These are phyloP conservation scores for Trichoderma parareesei DNA, from an alignment of 495 filamentous ascomycete genomes.

Conservation along the genomic window DNA sequence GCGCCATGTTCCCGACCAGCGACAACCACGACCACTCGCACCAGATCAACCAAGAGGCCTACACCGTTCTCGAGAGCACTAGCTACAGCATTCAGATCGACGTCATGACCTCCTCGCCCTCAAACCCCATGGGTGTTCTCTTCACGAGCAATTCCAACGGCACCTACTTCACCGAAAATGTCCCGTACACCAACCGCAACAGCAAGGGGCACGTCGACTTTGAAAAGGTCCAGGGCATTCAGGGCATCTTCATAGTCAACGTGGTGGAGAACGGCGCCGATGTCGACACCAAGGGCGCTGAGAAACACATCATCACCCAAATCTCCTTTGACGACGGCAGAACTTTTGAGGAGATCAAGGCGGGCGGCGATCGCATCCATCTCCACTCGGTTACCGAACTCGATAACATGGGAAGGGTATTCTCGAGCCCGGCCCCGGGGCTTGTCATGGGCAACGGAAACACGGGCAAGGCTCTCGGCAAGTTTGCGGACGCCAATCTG, in stretches of 20 bases:
- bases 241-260: conserved; percentile 88
- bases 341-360: conserved; percentile 50
- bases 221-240: conserved; percentile 80
- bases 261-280: conserved; percentile 79
- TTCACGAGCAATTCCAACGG: conserved; percentile 95
- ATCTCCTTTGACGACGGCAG: conserved; percentile 95
- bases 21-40: conserved; percentile 43
- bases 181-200: conserved; percentile 84
- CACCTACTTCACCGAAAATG: conserved; percentile 85
- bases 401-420: conserved; percentile 73
- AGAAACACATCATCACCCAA: conserved; percentile 61
- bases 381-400: conserved; percentile 84
- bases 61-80: conserved; percentile 89
- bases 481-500: conserved; percentile 56
- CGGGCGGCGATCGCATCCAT: conserved; percentile 60
- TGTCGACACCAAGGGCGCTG: conserved; percentile 44
- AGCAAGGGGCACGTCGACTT: conserved; percentile 71
- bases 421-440: conserved; percentile 87
- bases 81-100: conserved; percentile 96
- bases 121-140: conserved; percentile 69
- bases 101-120: conserved; percentile 60
- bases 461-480: conserved; percentile 60
- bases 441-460: conserved; percentile 91
- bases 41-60: conserved; percentile 74
- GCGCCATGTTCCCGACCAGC: conserved; percentile 73